Conservation (phyloP, 2,329 filamentous ascomycete species). For the Botrytis medusae region DNA sequence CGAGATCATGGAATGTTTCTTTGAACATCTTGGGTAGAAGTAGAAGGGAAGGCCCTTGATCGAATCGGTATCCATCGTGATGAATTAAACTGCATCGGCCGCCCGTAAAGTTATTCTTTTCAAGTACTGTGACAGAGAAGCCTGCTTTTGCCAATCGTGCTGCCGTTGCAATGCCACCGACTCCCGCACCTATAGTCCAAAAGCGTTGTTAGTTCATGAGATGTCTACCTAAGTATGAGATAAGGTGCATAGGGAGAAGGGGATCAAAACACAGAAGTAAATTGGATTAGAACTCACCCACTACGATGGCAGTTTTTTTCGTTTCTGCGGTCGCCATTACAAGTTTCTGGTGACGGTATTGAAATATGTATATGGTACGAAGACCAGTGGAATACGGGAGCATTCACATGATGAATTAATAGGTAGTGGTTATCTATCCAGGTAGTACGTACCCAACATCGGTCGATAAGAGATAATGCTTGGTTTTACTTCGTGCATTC, state of each 20-base stretch:
- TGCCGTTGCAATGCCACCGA: constrained; percentile 69
- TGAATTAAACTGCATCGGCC: constrained; percentile 68
- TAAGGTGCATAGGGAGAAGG: neutral
- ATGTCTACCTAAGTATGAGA: neutral
- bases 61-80: constrained; percentile 64
- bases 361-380: constrained; percentile 24
- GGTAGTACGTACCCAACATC: neutral
- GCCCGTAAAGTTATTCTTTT: constrained; percentile 73
- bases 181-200: constrained; percentile 58
- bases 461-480: neutral
- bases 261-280: neutral
- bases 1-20: constrained; percentile 67
- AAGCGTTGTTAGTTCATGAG: constrained; percentile 24
- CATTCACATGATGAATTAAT: constrained; percentile 30
- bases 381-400: constrained; percentile 22
- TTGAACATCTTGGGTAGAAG: constrained; percentile 70
- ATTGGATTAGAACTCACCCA: constrained; percentile 45
- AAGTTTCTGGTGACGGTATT: neutral
- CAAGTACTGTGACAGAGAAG: constrained; percentile 71
- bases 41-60: constrained; percentile 73
- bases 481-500: neutral
- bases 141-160: constrained; percentile 70
- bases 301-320: constrained; percentile 51
- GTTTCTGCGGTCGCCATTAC: constrained; percentile 31
- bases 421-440: neutral